Evolutionary conservation across 192 early-diverging fungal species (phyloP).

Genomic region (Kickxella alabastrina): DNA sequence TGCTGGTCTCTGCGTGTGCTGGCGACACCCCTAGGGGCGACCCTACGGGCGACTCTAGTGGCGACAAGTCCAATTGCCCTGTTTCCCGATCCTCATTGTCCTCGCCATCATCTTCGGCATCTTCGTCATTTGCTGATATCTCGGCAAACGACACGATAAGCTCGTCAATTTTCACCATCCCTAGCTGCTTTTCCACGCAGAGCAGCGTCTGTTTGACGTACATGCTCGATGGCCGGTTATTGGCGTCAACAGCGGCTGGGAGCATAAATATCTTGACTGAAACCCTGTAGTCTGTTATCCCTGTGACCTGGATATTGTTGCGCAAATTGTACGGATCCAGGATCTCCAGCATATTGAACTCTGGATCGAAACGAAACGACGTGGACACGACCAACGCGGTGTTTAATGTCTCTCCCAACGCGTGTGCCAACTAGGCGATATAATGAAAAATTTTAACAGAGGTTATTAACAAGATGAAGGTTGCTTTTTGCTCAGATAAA

Average conservation of each 20-base stretch:
- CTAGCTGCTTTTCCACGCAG: constrained; percentile 37
- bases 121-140: constrained; percentile 2
- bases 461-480: too few species aligned
- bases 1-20: background rate
- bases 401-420: constrained; percentile 44
- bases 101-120: background rate
- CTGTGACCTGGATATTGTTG: constrained; percentile 39
- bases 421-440: constrained; percentile 24
- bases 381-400: constrained; percentile 41
- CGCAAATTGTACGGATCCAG: constrained; percentile 41
- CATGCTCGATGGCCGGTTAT: constrained; percentile 34
- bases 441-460: too few species aligned
- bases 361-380: constrained; percentile 50
- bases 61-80: background rate
- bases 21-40: too few species aligned
- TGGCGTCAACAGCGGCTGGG: constrained; percentile 24
- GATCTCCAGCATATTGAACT: constrained; percentile 51
- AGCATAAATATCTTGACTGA: constrained; percentile 45
- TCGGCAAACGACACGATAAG: constrained; percentile 41
- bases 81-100: too few species aligned
- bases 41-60: too few species aligned
- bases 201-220: constrained; percentile 40
- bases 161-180: constrained; percentile 41
- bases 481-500: too few species aligned
- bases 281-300: constrained; percentile 28